Percentiles rank a stretch among this genome's conserved stretches.
Conservation (phyloP, 306 rosid species). For the Vigna mungo region DNA sequence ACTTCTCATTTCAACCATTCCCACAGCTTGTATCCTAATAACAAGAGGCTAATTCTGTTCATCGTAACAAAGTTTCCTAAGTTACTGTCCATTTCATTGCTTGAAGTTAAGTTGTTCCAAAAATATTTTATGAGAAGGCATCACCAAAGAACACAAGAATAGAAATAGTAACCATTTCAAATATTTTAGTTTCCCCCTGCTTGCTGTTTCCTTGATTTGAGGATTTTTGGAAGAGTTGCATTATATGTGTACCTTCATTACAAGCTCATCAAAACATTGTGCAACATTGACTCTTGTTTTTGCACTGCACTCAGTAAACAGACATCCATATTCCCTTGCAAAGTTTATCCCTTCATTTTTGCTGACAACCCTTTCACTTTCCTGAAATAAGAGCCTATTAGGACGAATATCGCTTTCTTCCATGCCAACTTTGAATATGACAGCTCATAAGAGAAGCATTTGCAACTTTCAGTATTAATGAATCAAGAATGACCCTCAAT, state of each 20-base stretch:
- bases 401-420: background rate
- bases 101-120: background rate
- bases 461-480: background rate
- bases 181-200: background rate
- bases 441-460: constrained; percentile 29
- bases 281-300: constrained; percentile 78
- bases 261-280: constrained; percentile 85
- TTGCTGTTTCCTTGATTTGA: background rate
- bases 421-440: background rate
- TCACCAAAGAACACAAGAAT: background rate
- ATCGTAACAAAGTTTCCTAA: background rate
- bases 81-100: background rate
- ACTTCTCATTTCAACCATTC: background rate
- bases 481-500: constrained; percentile 4
- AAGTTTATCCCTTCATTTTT: constrained; percentile 75
- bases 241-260: constrained; percentile 64
- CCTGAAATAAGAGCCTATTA: constrained; percentile 54
- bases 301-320: constrained; percentile 79
- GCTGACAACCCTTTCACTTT: constrained; percentile 76
- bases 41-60: background rate
- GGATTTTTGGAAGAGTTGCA: background rate
- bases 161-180: constrained; percentile 7
- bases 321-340: constrained; percentile 81
- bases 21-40: background rate
- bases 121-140: background rate